Percentiles rank a stretch among this genome's conserved stretches.
These are phyloP conservation scores for Kwoniella shivajii DNA, from an alignment of 1,284 basidiomycete species.

Conservation along the genomic window DNA sequence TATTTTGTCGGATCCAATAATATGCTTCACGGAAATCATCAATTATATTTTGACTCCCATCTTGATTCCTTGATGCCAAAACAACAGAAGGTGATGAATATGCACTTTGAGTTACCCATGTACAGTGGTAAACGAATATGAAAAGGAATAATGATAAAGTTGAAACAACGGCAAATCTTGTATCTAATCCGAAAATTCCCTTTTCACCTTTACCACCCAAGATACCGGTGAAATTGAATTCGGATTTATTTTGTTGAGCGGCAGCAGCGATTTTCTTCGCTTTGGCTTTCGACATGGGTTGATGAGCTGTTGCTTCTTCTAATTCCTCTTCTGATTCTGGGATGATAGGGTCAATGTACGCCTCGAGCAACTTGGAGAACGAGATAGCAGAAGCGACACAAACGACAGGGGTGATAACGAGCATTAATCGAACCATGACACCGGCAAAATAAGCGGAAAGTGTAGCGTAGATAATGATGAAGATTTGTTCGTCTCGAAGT, in stretches of 20 bases:
- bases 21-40: constrained; percentile 99
- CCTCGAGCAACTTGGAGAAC: constrained; percentile 83
- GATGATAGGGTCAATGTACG: constrained; percentile 71
- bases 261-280: constrained; percentile 62
- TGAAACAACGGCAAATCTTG: constrained; percentile 73
- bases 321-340: constrained; percentile 39
- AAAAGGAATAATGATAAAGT: constrained; percentile 78
- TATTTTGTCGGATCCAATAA: constrained; percentile 98
- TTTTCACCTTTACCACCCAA: constrained; percentile 43
- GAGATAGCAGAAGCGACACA: constrained; percentile 85
- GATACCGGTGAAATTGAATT: constrained; percentile 38
- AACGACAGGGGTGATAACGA: constrained; percentile 54
- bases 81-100: constrained; percentile 99
- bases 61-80: constrained; percentile 74
- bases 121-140: constrained; percentile 94
- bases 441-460: constrained; percentile 98
- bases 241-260: constrained; percentile 46
- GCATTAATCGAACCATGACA: constrained; percentile 85
- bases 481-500: constrained; percentile 94
- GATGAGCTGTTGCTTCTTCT: constrained; percentile 8
- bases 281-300: constrained; percentile 60
- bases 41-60: constrained; percentile 92
- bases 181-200: constrained; percentile 84
- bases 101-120: constrained; percentile 90
- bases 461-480: constrained; percentile 97